These are phyloP conservation scores for Peniophora sp. DNA, from an alignment of 1,284 basidiomycete species.

Conservation along the genomic window DNA sequence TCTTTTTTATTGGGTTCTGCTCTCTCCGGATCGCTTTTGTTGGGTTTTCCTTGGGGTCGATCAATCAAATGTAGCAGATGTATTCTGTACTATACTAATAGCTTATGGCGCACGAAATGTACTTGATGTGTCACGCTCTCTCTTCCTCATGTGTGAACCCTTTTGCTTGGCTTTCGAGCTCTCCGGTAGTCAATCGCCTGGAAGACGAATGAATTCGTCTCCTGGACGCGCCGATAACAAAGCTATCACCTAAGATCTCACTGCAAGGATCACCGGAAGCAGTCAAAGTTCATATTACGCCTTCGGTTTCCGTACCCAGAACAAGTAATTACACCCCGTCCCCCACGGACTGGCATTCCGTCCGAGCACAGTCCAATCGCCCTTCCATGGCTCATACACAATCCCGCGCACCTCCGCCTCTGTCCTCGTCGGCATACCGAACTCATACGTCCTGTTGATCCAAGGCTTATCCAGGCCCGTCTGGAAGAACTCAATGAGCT, in stretches of 20 bases:
- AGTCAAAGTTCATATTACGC: background rate
- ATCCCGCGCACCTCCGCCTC: constrained; percentile 81
- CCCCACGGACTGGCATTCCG: constrained; percentile 47
- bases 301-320: constrained; percentile 67
- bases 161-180: too few relatives aligned
- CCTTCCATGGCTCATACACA: constrained; percentile 72
- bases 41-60: too few relatives aligned
- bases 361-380: constrained; percentile 65
- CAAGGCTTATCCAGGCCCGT: constrained; percentile 26
- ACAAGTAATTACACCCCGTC: constrained; percentile 73
- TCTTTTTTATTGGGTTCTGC: too few relatives aligned
- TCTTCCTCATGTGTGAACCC: too few relatives aligned
- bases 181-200: too few relatives aligned
- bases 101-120: background rate
- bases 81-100: background rate
- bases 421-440: constrained; percentile 42
- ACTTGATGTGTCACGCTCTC: background rate
- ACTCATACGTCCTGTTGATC: constrained; percentile 33
- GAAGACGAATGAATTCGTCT: too few relatives aligned
- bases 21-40: too few relatives aligned
- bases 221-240: too few relatives aligned
- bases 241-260: too few relatives aligned
- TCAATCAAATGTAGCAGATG: background rate
- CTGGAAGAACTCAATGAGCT: constrained; percentile 83
- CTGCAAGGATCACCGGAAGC: too few relatives aligned